Percentiles rank a stretch among this genome's conserved stretches.
These are phyloP conservation scores for Fusarium albosuccineum DNA, from an alignment of 2,329 filamentous ascomycete species.

Conservation along the genomic window DNA sequence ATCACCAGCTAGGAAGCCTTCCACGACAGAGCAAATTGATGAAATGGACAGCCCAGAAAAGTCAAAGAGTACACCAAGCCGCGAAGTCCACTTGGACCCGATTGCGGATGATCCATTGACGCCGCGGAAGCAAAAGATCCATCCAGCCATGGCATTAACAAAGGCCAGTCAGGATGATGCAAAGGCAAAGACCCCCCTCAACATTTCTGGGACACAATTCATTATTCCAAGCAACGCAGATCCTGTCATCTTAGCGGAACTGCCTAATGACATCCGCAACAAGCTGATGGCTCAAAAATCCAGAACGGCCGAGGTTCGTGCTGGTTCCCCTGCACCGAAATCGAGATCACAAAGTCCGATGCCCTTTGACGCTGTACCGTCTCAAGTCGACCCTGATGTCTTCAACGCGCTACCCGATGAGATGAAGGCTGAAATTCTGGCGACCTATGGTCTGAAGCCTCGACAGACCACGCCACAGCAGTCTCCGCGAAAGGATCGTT, in stretches of 20 bases:
- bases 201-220: slow-evolving; percentile 90
- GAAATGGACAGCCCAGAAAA: slow-evolving; percentile 56
- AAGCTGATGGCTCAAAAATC: slow-evolving; percentile 74
- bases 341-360: slow-evolving; percentile 57
- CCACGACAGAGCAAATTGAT: slow-evolving; percentile 64
- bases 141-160: slow-evolving; percentile 67
- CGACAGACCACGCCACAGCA: slow-evolving; percentile 57
- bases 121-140: slow-evolving; percentile 64
- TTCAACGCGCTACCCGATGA: slow-evolving; percentile 87
- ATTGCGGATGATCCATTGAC: slow-evolving; percentile 68
- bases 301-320: slow-evolving; percentile 34
- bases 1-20: slow-evolving; percentile 55
- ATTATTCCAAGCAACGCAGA: slow-evolving; percentile 88
- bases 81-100: slow-evolving; percentile 59
- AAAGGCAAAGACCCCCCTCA: slow-evolving; percentile 76
- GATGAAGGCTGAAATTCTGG: slow-evolving; percentile 85
- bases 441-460: slow-evolving; percentile 69
- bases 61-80: slow-evolving; percentile 46
- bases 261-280: slow-evolving; percentile 85
- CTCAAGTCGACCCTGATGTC: slow-evolving; percentile 87
- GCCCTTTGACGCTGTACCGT: slow-evolving; percentile 66
- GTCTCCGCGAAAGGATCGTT: slow-evolving; percentile 69
- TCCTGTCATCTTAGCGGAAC: slow-evolving; percentile 81
- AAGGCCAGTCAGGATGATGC: slow-evolving; percentile 63
- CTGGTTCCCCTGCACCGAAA: slow-evolving; percentile 47